Percentiles rank a stretch among this genome's conserved stretches.
Conservation (phyloP, 2,329 filamentous ascomycete species). For the Pseudonectria buxi region DNA sequence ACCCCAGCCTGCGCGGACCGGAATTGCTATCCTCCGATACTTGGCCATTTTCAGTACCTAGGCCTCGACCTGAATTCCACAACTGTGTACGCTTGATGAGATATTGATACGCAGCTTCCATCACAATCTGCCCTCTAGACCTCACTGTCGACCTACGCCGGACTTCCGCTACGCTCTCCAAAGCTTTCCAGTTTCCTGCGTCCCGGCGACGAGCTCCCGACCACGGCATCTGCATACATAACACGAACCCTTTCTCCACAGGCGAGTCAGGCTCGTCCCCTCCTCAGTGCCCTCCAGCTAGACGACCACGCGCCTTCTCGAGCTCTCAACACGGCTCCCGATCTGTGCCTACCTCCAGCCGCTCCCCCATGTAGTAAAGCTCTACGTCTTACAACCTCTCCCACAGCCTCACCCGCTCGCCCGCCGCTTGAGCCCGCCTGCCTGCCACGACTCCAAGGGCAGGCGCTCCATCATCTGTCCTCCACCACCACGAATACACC, state of each 20-base stretch:
- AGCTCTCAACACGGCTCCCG: slow-evolving; percentile 9
- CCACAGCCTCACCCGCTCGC: slow-evolving; percentile 21
- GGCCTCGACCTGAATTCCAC: slow-evolving; percentile 25
- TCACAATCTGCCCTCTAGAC: slow-evolving; percentile 12
- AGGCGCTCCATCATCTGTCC: slow-evolving; percentile 28
- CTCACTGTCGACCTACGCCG: slow-evolving; percentile 14
- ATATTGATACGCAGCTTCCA: slow-evolving; percentile 22
- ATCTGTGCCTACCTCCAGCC: slow-evolving; percentile 7
- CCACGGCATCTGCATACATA: slow-evolving; percentile 16
- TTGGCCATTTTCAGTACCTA: slow-evolving; percentile 28
- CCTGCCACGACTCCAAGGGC: slow-evolving; percentile 30
- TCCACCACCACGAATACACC: slow-evolving; percentile 31
- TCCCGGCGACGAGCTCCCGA: slow-evolving; percentile 14
- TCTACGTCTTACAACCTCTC: slow-evolving; percentile 17
- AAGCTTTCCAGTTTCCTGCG: slow-evolving; percentile 19
- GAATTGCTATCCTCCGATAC: slow-evolving; percentile 23
- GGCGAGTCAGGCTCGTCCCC: slow-evolving; percentile 16
- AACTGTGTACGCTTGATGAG: slow-evolving; percentile 21
- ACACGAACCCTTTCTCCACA: slow-evolving; percentile 18
- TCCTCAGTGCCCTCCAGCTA: slow-evolving; percentile 10
- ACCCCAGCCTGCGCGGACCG: slow-evolving; percentile 17
- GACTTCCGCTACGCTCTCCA: slow-evolving; percentile 15
- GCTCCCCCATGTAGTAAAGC: slow-evolving; percentile 30
- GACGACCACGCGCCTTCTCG: slow-evolving; percentile 15
- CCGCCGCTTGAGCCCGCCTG: slow-evolving; percentile 25